Percentiles rank a stretch among this genome's conserved stretches.
Conservation (phyloP, 345 rosid species). For the Geranium brycei region DNA sequence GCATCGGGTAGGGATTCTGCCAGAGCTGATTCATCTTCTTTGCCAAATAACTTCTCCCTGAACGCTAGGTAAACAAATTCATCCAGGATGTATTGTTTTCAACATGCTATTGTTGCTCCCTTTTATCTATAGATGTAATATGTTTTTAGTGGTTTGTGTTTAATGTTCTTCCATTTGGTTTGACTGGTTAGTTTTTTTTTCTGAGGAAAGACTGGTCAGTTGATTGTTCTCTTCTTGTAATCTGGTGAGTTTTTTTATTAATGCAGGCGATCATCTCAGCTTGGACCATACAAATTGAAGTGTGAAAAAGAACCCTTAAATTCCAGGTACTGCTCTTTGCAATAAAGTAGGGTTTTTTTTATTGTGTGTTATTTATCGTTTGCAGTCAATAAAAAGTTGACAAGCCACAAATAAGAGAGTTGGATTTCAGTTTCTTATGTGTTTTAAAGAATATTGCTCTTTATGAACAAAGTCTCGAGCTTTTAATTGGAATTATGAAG, state of each 20-base stretch:
- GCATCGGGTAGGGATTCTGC: conserved; percentile 63
- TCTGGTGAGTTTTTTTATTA: conserved; percentile 1
- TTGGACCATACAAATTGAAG: conserved; percentile 76
- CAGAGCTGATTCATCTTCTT: conserved; percentile 68
- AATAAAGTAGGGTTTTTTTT: not conserved
- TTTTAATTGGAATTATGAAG: not conserved
- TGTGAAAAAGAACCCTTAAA: conserved; percentile 79
- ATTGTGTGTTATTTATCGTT: not conserved
- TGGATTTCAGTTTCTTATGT: not conserved
- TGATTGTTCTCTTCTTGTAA: conserved; percentile 1
- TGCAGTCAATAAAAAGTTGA: not conserved
- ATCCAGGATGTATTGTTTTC: not conserved
- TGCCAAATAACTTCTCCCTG: conserved; percentile 43
- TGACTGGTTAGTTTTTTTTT: not conserved
- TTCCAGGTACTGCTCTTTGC: conserved; percentile 44
- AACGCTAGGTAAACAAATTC: conserved; percentile 50
- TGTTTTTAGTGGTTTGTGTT: not conserved
- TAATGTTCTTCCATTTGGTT: not conserved
- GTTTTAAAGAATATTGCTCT: not conserved
- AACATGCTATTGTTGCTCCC: not conserved
- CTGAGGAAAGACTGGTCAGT: too few relatives aligned
- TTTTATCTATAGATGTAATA: not conserved
- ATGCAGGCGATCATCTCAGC: conserved; percentile 61
- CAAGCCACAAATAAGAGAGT: not conserved
- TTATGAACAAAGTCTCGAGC: not conserved